Evolutionary conservation across 2,329 filamentous ascomycete species (phyloP).

Genomic region (Sclerotinia trifoliorum): DNA sequence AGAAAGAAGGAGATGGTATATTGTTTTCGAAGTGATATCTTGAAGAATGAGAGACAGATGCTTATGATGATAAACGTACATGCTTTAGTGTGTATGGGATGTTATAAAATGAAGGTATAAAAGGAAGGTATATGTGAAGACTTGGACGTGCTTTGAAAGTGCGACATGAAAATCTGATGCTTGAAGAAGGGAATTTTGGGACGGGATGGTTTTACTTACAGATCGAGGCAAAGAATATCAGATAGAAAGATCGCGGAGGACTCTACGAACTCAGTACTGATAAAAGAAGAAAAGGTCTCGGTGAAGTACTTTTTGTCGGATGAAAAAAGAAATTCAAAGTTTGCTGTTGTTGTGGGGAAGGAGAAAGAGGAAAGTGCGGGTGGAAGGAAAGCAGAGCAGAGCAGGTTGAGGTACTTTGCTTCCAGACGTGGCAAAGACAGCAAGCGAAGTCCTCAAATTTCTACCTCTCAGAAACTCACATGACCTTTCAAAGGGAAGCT

Average conservation of each 20-base stretch:
- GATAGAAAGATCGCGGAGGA: slow-evolving; percentile 14
- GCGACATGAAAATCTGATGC: neutral
- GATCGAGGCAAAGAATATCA: neutral
- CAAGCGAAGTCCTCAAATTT: neutral
- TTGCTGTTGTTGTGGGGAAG: slow-evolving; percentile 2
- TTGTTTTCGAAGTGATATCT: neutral
- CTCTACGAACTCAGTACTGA: slow-evolving; percentile 4
- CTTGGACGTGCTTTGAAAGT: neutral
- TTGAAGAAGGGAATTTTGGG: neutral
- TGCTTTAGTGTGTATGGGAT: neutral
- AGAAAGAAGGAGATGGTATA: neutral
- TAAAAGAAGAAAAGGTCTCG: neutral
- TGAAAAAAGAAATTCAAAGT: neutral
- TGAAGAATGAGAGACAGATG: neutral
- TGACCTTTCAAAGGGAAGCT: neutral
- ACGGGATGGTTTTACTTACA: slow-evolving; percentile 16
- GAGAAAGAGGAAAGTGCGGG: neutral
- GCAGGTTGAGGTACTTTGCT: neutral
- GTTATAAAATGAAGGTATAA: neutral
- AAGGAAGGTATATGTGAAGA: neutral
- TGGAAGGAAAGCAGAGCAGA: too few species aligned
- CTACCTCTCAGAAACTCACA: slow-evolving; percentile 1
- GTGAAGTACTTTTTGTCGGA: neutral
- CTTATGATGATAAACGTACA: neutral
- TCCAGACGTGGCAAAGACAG: neutral